Evolutionary conservation across 768 basidiomycete species (phyloP).

Genomic region (Termitomyces bulborhizus): DNA sequence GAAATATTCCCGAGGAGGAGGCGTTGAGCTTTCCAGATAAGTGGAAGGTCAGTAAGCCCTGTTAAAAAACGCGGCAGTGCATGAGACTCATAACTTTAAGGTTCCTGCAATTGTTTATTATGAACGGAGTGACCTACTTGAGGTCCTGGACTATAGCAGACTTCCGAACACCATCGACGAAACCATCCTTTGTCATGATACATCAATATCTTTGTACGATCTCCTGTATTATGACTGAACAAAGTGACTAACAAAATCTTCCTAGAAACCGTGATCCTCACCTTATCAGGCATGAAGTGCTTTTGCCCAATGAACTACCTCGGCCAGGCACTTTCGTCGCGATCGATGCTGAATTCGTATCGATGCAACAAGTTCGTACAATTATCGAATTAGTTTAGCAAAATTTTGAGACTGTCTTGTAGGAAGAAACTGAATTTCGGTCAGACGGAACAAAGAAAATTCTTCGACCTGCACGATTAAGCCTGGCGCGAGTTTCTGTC

Average conservation of each 20-base stretch:
- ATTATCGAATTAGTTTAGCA: neutral
- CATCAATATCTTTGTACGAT: conserved; percentile 77
- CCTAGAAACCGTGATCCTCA: conserved; percentile 68
- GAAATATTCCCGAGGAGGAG: conserved; percentile 78
- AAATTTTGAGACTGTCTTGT: neutral
- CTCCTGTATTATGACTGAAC: neutral
- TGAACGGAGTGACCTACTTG: conserved; percentile 62
- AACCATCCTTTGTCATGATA: conserved; percentile 76
- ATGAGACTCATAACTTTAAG: conserved; percentile 29
- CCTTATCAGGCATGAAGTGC: conserved; percentile 71
- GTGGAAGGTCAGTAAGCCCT: conserved; percentile 76
- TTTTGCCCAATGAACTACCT: conserved; percentile 73
- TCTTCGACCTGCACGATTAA: conserved; percentile 84
- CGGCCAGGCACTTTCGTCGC: conserved; percentile 82
- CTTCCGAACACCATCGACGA: conserved; percentile 67
- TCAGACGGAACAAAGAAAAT: conserved; percentile 95
- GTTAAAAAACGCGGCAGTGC: neutral
- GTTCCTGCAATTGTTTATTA: conserved; percentile 88
- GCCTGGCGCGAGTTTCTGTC: conserved; percentile 92
- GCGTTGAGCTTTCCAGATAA: conserved; percentile 80
- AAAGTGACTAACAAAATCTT: neutral
- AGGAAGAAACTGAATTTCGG: conserved; percentile 94
- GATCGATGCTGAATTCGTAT: conserved; percentile 97
- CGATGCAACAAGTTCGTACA: conserved; percentile 76
- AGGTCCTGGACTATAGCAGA: conserved; percentile 53